A percentile compares a stretch with the other conserved stretches of the same genome.
These are phyloP conservation scores for Lentinus tigrinus DNA, from an alignment of 768 basidiomycete genomes.

Conservation along the genomic window DNA sequence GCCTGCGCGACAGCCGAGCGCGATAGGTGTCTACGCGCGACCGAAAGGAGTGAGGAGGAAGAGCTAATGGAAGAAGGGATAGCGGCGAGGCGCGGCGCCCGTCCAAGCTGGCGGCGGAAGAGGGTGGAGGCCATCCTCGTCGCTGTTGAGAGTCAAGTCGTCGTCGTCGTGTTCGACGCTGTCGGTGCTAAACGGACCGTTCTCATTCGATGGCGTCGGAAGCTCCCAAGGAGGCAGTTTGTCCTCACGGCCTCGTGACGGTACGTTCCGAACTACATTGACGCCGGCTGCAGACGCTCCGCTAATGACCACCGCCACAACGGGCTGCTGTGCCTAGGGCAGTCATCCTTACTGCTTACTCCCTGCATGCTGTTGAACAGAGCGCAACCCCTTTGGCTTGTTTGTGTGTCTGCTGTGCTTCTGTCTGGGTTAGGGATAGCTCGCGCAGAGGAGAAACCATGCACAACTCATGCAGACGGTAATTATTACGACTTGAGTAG, in stretches of 20 bases:
- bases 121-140: slow-evolving; percentile 63
- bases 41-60: slow-evolving; percentile 12
- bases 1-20: slow-evolving; percentile 34
- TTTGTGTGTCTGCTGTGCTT: slow-evolving; percentile 5
- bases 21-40: slow-evolving; percentile 37
- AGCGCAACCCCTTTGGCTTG: not conserved
- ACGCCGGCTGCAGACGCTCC: too few species aligned
- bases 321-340: not conserved
- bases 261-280: too few species aligned
- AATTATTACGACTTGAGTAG: slow-evolving; percentile 68
- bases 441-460: slow-evolving; percentile 50
- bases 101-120: slow-evolving; percentile 56
- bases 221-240: slow-evolving; percentile 10
- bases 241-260: slow-evolving; percentile 19
- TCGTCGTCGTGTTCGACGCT: slow-evolving; percentile 25
- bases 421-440: slow-evolving; percentile 6
- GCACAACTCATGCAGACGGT: slow-evolving; percentile 54
- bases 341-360: not conserved
- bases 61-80: slow-evolving; percentile 23
- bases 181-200: slow-evolving; percentile 31
- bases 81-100: slow-evolving; percentile 37
- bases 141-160: slow-evolving; percentile 28
- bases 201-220: slow-evolving; percentile 26
- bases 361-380: slow-evolving; percentile 1
- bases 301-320: not conserved